Conservation (phyloP, 345 rosid genomes). For the Corchorus capsularis region DNA sequence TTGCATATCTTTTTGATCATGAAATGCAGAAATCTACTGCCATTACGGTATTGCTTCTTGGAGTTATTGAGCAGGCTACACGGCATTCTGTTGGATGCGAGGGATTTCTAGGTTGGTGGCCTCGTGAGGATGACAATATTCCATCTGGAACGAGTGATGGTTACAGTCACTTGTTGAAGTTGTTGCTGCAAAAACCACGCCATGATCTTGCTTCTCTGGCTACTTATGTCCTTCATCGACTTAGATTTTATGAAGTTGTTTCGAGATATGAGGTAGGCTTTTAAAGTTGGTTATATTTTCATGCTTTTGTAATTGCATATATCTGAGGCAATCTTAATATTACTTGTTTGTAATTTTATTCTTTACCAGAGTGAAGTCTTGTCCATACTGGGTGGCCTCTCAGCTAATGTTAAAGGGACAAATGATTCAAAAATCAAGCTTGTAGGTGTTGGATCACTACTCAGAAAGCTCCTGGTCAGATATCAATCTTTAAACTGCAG, state of each 20-base stretch:
- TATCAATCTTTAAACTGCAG: constrained; percentile 24
- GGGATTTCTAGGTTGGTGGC: constrained; percentile 97
- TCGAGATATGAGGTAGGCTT: constrained; percentile 86
- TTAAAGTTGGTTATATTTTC: constrained; percentile 7
- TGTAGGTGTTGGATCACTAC: constrained; percentile 62
- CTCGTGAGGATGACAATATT: constrained; percentile 75
- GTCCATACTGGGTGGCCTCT: constrained; percentile 57
- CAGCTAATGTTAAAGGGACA: constrained; percentile 40
- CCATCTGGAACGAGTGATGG: constrained; percentile 80
- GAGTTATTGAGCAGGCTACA: constrained; percentile 91
- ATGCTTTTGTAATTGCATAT: constrained; percentile 13
- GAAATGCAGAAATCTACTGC: constrained; percentile 57
- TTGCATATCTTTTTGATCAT: constrained; percentile 52
- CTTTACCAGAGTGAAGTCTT: constrained; percentile 71
- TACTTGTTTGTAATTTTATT: constrained; percentile 28
- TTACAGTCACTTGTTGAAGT: constrained; percentile 69
- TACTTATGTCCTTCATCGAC: constrained; percentile 76
- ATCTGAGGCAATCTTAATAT: neutral
- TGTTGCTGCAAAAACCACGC: constrained; percentile 75
- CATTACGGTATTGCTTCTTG: constrained; percentile 59
- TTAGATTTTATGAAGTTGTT: constrained; percentile 85
- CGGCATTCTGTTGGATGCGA: constrained; percentile 91
- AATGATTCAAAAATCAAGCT: constrained; percentile 48
- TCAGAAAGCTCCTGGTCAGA: constrained; percentile 82
- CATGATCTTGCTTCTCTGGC: constrained; percentile 88